phyloP scores from a whole-genome alignment of 164 flowering plant genomes.

The Stephania yunnanensis region DNA sequence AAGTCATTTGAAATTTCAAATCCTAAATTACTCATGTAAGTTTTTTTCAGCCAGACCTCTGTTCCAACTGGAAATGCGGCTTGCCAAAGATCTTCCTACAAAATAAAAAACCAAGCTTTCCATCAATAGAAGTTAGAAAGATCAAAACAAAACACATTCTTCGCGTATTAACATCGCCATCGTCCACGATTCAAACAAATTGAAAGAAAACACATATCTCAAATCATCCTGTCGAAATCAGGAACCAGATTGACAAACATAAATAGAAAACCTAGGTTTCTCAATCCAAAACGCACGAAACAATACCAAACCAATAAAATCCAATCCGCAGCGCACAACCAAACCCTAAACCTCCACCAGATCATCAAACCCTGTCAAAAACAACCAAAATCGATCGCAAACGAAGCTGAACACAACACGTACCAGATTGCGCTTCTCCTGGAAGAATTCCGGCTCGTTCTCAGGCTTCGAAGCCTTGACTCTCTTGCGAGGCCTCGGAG shows the following conservation, averaged over 20 bases:
- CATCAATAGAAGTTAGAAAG: neutral
- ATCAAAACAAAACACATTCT: neutral
- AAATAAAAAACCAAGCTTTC: constrained; percentile 4
- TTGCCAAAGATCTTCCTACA: constrained; percentile 91
- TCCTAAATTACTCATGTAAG: neutral
- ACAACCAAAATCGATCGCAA: neutral
- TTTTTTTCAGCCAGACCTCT: constrained; percentile 47
- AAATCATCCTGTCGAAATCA: neutral
- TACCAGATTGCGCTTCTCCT: constrained; percentile 75
- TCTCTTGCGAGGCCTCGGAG: constrained; percentile 38
- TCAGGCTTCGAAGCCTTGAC: constrained; percentile 44
- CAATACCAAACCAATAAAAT: neutral
- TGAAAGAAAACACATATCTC: neutral
- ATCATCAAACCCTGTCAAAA: neutral
- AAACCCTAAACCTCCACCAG: neutral
- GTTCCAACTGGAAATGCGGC: constrained; percentile 86
- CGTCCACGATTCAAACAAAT: neutral
- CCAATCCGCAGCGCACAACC: neutral
- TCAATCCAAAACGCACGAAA: neutral
- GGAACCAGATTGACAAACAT: neutral
- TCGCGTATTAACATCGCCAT: neutral
- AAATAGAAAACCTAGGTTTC: constrained; percentile 2
- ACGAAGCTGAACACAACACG: neutral
- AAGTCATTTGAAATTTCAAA: neutral
- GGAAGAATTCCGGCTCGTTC: constrained; percentile 51